Evolutionary conservation across 352 stramenopile species (phyloP), one percentile per base, ranked within the genome.

Genomic region (Pythium aristosporum): DNA sequence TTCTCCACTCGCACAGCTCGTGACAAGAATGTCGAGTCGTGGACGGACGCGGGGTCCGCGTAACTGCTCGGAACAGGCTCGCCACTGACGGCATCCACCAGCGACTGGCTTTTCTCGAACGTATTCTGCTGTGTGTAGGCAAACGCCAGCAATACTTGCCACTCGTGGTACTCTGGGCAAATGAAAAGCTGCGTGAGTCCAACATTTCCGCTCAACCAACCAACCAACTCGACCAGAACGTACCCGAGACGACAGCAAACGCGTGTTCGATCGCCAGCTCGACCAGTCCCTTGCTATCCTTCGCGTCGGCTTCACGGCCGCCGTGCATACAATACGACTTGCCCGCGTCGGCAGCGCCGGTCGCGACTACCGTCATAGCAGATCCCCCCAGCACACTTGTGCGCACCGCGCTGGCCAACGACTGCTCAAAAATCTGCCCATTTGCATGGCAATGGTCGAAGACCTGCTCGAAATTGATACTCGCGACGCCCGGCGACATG

Each of bases 391-490:
- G 21, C 5, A 73, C 71, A 2, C 28, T 21, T 20, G 39, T 41
- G 30, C 63, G 63, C 3, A 89, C 57, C 9, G 60, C 62, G 3
- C 51, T 48, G 10, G 61, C 57, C 28, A 91, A 53, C 48, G 74
- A 77, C 43, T 77, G 65, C 36, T 75, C 30, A 47, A 90, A 91
- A 23, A 94, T 53, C 39, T 71, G 57, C 0, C 57, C 55, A 46
- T 64, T 85, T 46, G 54, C 56, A 64, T 85, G 68, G 18, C 68
- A 28, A 5, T 69, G 36, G 68, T 91, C 82, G 28, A 79, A 91
- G 25, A 92, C 82, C 23, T 78, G 76, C 56, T 94, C 79, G 55
- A 92, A 94, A 30, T 72, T 82, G 70, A 94, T 89, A 53, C 75
- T 91, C 32, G 85, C 80, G 37, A 91, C 81, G 16, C 82, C 80